phyloP scores from a whole-genome alignment of 106 monocot genomes.

The Dendrobium huoshanense region DNA sequence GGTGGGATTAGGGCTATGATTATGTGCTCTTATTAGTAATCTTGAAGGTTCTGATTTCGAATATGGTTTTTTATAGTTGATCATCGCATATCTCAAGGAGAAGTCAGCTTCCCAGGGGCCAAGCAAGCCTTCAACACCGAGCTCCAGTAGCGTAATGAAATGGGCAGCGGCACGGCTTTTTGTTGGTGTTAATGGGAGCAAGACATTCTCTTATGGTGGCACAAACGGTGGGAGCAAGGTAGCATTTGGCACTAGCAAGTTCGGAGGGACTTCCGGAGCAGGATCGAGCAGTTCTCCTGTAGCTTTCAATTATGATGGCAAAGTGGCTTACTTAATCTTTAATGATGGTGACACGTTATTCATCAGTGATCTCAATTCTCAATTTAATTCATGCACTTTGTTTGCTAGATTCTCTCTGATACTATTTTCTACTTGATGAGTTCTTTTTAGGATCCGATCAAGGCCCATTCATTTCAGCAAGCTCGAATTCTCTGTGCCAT shows the following conservation, averaged over 20 bases:
- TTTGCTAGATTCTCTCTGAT: neutral
- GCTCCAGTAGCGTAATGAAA: constrained; percentile 31
- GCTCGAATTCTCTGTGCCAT: constrained; percentile 79
- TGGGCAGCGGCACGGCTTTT: constrained; percentile 54
- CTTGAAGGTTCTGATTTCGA: neutral
- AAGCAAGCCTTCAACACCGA: constrained; percentile 26
- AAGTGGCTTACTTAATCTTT: constrained; percentile 78
- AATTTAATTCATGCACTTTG: constrained; percentile 8
- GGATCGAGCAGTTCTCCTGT: constrained; percentile 32
- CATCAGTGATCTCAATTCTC: constrained; percentile 80
- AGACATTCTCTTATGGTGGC: constrained; percentile 37
- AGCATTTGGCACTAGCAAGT: constrained; percentile 45
- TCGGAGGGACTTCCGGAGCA: constrained; percentile 34
- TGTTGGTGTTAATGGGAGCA: constrained; percentile 50
- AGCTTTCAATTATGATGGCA: constrained; percentile 62
- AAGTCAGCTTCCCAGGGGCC: constrained; percentile 39
- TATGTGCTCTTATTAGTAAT: neutral
- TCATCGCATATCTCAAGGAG: constrained; percentile 63
- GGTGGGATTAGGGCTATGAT: constrained; percentile 32
- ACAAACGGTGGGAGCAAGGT: constrained; percentile 53
- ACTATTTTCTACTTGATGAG: neutral
- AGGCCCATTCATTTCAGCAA: constrained; percentile 74
- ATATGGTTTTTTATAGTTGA: constrained; percentile 41
- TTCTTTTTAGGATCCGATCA: constrained; percentile 71
- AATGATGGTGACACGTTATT: constrained; percentile 81